These are phyloP conservation scores for Neofusicoccum kwambonambiense DNA, from an alignment of 2,329 filamentous ascomycete genomes.

Conservation along the genomic window DNA sequence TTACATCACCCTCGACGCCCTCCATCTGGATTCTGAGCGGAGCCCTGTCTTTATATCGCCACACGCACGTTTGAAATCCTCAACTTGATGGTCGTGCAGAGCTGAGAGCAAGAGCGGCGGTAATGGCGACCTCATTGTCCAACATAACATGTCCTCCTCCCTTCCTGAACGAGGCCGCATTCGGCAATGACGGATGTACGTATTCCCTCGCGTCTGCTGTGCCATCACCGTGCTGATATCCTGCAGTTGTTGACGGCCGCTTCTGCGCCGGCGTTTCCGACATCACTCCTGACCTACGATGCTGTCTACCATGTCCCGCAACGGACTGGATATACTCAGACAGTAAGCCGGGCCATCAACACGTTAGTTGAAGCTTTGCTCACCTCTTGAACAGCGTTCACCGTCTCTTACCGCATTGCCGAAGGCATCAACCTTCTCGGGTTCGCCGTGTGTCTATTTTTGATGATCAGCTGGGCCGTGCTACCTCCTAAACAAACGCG, in stretches of 20 bases:
- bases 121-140: slow-evolving; percentile 34
- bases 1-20: background rate
- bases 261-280: slow-evolving; percentile 53
- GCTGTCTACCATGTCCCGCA: slow-evolving; percentile 88
- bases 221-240: slow-evolving; percentile 30
- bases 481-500: slow-evolving; percentile 86
- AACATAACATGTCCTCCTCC: slow-evolving; percentile 59
- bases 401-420: slow-evolving; percentile 61
- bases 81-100: slow-evolving; percentile 4
- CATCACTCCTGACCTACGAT: slow-evolving; percentile 55
- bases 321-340: slow-evolving; percentile 71
- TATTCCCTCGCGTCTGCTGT: slow-evolving; percentile 21
- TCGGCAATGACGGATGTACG: slow-evolving; percentile 67
- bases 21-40: background rate
- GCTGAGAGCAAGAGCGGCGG: slow-evolving; percentile 17
- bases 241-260: slow-evolving; percentile 54
- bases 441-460: slow-evolving; percentile 68
- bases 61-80: background rate
- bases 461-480: slow-evolving; percentile 75
- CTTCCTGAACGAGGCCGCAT: slow-evolving; percentile 65
- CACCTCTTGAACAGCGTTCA: slow-evolving; percentile 44
- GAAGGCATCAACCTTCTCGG: slow-evolving; percentile 81
- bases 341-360: slow-evolving; percentile 41
- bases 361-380: slow-evolving; percentile 1
- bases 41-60: background rate